phyloP scores from a whole-genome alignment of 83 land plant genomes.

The Isoetes engelmannii region DNA sequence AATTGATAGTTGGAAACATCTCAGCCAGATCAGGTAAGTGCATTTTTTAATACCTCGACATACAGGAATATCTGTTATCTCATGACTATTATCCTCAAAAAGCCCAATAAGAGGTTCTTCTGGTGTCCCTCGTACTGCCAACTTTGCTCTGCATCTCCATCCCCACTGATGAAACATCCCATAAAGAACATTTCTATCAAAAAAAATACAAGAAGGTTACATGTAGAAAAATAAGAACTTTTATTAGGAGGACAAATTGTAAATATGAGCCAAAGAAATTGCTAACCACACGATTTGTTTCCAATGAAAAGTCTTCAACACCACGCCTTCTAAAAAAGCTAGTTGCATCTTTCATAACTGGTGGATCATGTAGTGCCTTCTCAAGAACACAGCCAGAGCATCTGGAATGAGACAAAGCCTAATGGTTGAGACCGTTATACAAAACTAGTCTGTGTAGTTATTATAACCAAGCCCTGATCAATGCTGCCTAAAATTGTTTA shows the following conservation, averaged over 20 bases:
- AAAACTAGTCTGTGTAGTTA: too few relatives aligned
- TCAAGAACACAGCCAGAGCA: constrained; percentile 85
- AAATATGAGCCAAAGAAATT: neutral
- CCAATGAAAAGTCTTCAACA: constrained; percentile 49
- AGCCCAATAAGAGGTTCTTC: constrained; percentile 69
- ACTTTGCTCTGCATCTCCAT: constrained; percentile 97
- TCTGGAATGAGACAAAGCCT: constrained; percentile 20
- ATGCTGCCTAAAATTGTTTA: too few relatives aligned
- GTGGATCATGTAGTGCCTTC: constrained; percentile 55
- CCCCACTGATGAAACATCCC: constrained; percentile 48
- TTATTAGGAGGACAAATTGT: neutral
- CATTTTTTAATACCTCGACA: constrained; percentile 54
- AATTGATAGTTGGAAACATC: neutral
- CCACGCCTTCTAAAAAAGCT: constrained; percentile 53
- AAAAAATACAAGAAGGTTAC: neutral
- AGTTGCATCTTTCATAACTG: constrained; percentile 48
- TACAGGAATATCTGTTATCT: constrained; percentile 78
- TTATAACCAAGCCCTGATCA: too few relatives aligned
- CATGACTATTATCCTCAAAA: constrained; percentile 83
- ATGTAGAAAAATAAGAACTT: neutral
- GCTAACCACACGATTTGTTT: constrained; percentile 48
- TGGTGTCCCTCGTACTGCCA: constrained; percentile 87
- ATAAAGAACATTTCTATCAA: neutral
- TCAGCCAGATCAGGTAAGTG: too few relatives aligned
- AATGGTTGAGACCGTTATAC: too few relatives aligned